These are phyloP conservation scores for Epithemia pelagica DNA, from an alignment of 108 stramenopile species.

Conservation along the genomic window DNA sequence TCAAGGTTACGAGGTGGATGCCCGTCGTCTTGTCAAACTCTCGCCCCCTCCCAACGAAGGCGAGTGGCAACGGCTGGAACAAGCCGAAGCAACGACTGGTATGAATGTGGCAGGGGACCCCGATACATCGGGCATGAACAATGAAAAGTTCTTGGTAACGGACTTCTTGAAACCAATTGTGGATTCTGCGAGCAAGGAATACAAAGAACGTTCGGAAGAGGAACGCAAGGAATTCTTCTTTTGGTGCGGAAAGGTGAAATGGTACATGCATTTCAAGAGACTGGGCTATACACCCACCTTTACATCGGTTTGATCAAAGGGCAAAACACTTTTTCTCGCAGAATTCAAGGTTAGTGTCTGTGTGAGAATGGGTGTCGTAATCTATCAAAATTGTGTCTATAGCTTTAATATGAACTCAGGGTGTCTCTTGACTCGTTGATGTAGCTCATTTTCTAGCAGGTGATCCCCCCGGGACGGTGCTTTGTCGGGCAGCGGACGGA, in stretches of 20 bases:
- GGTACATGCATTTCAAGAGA: constrained; percentile 56
- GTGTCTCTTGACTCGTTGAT: neutral
- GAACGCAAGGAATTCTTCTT: constrained; percentile 32
- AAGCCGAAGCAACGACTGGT: constrained; percentile 37
- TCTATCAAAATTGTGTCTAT: constrained; percentile 1
- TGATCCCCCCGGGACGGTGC: neutral
- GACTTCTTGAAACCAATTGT: constrained; percentile 59
- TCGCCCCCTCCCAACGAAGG: constrained; percentile 37
- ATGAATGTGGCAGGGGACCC: constrained; percentile 56
- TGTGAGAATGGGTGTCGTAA: neutral
- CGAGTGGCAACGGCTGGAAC: constrained; percentile 54
- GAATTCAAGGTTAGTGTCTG: too few relatives aligned
- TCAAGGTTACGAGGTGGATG: constrained; percentile 47
- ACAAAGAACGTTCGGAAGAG: constrained; percentile 41
- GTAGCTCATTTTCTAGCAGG: neutral
- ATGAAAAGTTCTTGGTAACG: constrained; percentile 47
- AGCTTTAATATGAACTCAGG: neutral
- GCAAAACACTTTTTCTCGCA: too few relatives aligned
- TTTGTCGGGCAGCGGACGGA: neutral
- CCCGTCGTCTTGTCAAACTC: constrained; percentile 23
- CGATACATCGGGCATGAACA: constrained; percentile 36
- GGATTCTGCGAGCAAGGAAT: constrained; percentile 47
- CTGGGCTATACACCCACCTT: constrained; percentile 41
- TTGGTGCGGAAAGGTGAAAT: constrained; percentile 55
- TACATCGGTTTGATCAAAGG: too few relatives aligned